A percentile compares a stretch with the other conserved stretches of the same genome.
Evolutionary conservation across 1,284 basidiomycete species (phyloP).

Genomic region (Ganoderma lingzhi): DNA sequence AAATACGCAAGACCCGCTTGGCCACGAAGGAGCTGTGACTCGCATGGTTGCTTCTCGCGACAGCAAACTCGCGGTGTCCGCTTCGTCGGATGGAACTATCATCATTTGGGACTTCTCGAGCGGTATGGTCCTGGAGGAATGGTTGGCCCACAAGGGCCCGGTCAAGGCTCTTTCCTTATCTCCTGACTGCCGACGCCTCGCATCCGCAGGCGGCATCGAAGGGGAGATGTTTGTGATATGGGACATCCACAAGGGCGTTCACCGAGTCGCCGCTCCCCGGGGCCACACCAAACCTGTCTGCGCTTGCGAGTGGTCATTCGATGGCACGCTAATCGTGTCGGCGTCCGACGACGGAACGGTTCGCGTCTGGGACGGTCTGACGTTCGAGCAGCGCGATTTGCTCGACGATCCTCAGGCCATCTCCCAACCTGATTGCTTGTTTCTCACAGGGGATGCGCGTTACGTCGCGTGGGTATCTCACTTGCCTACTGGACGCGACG

Average conservation of each 20-base stretch:
- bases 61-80: background rate
- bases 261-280: background rate
- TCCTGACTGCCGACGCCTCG: background rate
- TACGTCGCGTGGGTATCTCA: background rate
- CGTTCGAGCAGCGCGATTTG: background rate
- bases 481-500: background rate
- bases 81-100: background rate
- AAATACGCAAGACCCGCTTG: background rate
- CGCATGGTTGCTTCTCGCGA: background rate
- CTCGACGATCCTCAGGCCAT: background rate
- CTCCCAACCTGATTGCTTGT: background rate
- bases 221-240: background rate
- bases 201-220: background rate
- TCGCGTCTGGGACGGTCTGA: slow-evolving; percentile 6
- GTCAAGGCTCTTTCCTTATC: background rate
- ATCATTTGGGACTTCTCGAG: background rate
- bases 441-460: background rate
- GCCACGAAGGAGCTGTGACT: background rate
- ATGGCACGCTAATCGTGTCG: slow-evolving; percentile 5
- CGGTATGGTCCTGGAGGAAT: background rate
- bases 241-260: background rate
- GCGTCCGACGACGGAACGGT: slow-evolving; percentile 4
- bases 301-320: background rate
- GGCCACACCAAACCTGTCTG: background rate
- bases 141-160: background rate